Conservation (phyloP, 2,329 filamentous ascomycete genomes). For the Tothia fuscella region DNA sequence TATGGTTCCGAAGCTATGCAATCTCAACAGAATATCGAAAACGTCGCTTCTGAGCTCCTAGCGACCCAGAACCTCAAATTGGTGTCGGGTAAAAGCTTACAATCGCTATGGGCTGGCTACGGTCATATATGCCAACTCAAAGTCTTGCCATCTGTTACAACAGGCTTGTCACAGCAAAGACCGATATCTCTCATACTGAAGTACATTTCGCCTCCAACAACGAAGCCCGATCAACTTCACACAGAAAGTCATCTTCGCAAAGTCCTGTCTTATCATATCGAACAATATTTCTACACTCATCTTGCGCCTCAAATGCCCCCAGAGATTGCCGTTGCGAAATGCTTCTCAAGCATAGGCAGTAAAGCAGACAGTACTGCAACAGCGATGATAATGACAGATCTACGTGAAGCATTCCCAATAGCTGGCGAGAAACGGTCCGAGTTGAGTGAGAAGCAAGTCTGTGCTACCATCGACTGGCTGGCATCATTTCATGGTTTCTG, state of each 20-base stretch:
- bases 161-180: slow-evolving; percentile 13
- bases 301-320: slow-evolving; percentile 39
- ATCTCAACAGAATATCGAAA: slow-evolving; percentile 2
- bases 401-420: slow-evolving; percentile 42
- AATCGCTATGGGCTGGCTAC: slow-evolving; percentile 37
- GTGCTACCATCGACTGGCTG: slow-evolving; percentile 49
- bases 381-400: slow-evolving; percentile 47
- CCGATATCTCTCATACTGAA: slow-evolving; percentile 42
- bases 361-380: slow-evolving; percentile 25
- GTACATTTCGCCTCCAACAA: slow-evolving; percentile 43
- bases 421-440: slow-evolving; percentile 42
- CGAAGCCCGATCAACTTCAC: slow-evolving; percentile 17
- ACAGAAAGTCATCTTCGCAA: slow-evolving; percentile 54
- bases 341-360: slow-evolving; percentile 34
- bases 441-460: slow-evolving; percentile 37
- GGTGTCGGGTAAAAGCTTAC: slow-evolving; percentile 21
- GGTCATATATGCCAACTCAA: slow-evolving; percentile 44
- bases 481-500: slow-evolving; percentile 48
- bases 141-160: slow-evolving; percentile 21
- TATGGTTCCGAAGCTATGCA: too few relatives aligned
- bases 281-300: slow-evolving; percentile 52
- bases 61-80: slow-evolving; percentile 18
- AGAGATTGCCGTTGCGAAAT: slow-evolving; percentile 38
- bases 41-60: slow-evolving; percentile 20
- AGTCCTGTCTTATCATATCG: slow-evolving; percentile 54